Conservation (phyloP, 2,329 filamentous ascomycete species). For the Neonectria neomacrospora region DNA sequence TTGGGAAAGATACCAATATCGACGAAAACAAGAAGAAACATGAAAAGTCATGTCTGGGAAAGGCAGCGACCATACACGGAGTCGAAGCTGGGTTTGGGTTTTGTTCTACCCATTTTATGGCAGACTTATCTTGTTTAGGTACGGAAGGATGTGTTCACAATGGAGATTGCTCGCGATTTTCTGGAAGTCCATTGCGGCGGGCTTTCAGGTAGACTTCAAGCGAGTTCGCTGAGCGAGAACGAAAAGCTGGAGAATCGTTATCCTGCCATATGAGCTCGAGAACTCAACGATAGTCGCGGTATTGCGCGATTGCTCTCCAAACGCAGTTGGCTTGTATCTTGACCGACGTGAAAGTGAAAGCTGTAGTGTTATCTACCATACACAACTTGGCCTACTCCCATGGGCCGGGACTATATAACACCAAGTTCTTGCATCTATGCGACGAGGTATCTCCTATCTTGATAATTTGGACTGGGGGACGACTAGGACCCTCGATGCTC, state of each 20-base stretch:
- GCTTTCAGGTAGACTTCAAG: conserved; percentile 7
- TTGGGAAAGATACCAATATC: conserved; percentile 43
- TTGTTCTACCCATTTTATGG: conserved; percentile 29
- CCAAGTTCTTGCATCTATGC: background rate
- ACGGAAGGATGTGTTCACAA: conserved; percentile 22
- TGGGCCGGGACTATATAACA: background rate
- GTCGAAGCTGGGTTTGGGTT: conserved; percentile 35
- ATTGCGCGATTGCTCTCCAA: conserved; percentile 38
- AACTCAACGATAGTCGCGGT: conserved; percentile 43
- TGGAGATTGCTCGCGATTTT: conserved; percentile 31
- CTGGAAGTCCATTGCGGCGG: background rate
- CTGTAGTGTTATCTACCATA: background rate
- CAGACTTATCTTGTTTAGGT: conserved; percentile 30
- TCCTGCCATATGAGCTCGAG: conserved; percentile 37
- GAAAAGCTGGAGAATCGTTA: conserved; percentile 41
- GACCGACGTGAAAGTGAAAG: background rate
- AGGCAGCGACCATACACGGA: conserved; percentile 36
- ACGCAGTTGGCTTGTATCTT: background rate
- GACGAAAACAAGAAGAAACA: conserved; percentile 38
- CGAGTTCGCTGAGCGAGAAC: conserved; percentile 24
- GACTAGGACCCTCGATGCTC: background rate
- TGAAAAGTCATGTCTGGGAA: conserved; percentile 35
- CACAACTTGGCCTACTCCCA: background rate
- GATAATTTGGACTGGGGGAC: background rate
- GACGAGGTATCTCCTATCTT: background rate